These are phyloP conservation scores for Fragilaria crotonensis DNA, from an alignment of 108 stramenopile species.

Conservation along the genomic window DNA sequence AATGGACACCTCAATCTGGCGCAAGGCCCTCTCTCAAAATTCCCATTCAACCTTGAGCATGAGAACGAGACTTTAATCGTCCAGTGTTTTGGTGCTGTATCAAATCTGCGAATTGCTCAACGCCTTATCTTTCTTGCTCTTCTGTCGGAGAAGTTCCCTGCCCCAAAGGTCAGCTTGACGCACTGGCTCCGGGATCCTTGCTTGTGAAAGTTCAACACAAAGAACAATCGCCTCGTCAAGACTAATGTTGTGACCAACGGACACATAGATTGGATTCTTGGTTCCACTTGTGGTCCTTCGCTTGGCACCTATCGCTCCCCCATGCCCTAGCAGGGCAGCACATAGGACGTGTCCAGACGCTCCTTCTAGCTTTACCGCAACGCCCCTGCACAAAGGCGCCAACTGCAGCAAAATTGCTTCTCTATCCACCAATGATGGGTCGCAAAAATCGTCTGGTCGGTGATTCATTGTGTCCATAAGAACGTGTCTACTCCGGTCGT, in stretches of 20 bases:
- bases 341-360: conserved; percentile 19
- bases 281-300: conserved; percentile 9
- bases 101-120: too few relatives aligned
- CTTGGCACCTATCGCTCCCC: conserved; percentile 29
- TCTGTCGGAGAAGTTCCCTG: conserved; percentile 40
- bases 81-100: too few relatives aligned
- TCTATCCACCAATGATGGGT: too few relatives aligned
- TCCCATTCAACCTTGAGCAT: background rate
- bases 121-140: too few relatives aligned
- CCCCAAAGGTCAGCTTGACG: conserved; percentile 60
- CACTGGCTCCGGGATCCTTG: conserved; percentile 68
- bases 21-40: too few relatives aligned
- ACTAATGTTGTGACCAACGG: conserved; percentile 50
- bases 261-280: conserved; percentile 59
- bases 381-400: conserved; percentile 19
- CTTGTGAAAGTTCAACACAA: conserved; percentile 18
- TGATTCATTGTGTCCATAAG: too few relatives aligned
- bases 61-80: background rate
- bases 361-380: conserved; percentile 35
- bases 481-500: background rate
- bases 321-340: conserved; percentile 55
- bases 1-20: too few relatives aligned
- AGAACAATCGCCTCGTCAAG: conserved; percentile 36
- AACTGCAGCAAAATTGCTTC: conserved; percentile 19
- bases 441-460: too few relatives aligned